Evolutionary conservation across 345 rosid species (phyloP).

Genomic region (Pugionium dolabratum): DNA sequence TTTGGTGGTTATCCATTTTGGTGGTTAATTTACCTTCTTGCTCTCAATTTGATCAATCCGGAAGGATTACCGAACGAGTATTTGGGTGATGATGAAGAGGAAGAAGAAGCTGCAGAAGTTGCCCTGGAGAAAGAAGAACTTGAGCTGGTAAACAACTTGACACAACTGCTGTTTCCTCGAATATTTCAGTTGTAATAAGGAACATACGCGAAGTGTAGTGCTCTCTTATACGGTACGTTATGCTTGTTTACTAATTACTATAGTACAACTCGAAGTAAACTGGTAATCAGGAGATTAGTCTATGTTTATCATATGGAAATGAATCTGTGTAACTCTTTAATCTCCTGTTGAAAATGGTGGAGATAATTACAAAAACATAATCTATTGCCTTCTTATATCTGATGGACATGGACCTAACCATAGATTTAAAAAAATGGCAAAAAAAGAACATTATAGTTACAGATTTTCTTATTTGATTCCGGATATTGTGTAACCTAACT

Average conservation of each 20-base stretch:
- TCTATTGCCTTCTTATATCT: too few relatives aligned
- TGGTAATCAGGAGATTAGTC: not conserved
- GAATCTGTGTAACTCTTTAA: not conserved
- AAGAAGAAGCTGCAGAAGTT: slow-evolving; percentile 60
- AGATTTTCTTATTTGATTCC: too few relatives aligned
- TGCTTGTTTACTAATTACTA: too few relatives aligned
- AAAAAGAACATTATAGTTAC: not conserved
- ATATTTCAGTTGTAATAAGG: not conserved
- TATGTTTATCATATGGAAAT: not conserved
- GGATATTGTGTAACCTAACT: too few relatives aligned
- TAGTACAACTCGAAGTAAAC: too few relatives aligned
- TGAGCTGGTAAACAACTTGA: slow-evolving; percentile 67
- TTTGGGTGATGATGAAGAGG: slow-evolving; percentile 66
- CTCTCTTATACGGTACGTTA: not conserved
- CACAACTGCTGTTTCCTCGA: slow-evolving; percentile 32
- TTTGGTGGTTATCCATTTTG: too few relatives aligned
- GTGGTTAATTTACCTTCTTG: slow-evolving; percentile 32
- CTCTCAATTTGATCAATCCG: slow-evolving; percentile 44
- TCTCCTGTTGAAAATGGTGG: too few relatives aligned
- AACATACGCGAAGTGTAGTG: not conserved
- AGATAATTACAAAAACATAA: too few relatives aligned
- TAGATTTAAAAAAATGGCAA: not conserved
- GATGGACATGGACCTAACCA: not conserved
- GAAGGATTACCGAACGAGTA: slow-evolving; percentile 59
- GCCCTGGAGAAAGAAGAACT: slow-evolving; percentile 25